phyloP scores from a whole-genome alignment of 768 basidiomycete genomes.

The Lactifluus hygrophoroides region DNA sequence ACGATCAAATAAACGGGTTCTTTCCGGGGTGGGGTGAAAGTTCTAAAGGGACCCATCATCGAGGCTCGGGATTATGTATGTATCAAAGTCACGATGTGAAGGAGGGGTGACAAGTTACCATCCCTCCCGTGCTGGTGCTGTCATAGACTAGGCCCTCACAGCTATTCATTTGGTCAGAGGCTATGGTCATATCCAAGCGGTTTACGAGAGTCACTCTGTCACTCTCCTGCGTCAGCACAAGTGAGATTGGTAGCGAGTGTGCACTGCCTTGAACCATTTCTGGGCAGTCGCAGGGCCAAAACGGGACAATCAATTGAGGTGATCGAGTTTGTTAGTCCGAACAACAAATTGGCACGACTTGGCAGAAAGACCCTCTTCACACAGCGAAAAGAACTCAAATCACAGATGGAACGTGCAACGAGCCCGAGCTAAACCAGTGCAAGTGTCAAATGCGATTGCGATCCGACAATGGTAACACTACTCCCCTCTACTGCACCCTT shows the following conservation, averaged over 20 bases:
- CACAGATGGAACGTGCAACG: not conserved
- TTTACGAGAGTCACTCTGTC: not conserved
- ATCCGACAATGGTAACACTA: not conserved
- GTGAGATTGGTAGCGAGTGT: not conserved
- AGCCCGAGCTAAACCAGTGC: not conserved
- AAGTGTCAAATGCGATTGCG: not conserved
- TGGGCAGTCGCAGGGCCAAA: not conserved
- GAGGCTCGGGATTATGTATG: not conserved
- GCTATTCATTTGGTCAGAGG: too few species aligned
- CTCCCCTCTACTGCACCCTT: not conserved
- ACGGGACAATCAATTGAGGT: not conserved
- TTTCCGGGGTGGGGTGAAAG: not conserved
- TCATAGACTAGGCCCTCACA: too few species aligned
- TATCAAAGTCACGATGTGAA: not conserved
- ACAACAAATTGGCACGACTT: not conserved
- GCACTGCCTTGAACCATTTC: not conserved
- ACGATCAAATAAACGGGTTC: not conserved
- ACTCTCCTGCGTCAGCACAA: not conserved
- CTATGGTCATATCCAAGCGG: not conserved
- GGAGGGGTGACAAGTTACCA: not conserved
- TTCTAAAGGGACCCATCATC: too few species aligned
- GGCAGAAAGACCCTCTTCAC: not conserved
- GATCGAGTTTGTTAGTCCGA: not conserved
- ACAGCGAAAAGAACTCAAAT: slow-evolving; percentile 10
- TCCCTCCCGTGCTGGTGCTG: not conserved